Evolutionary conservation across 331 rosid species (phyloP).

Genomic region (Erythrophleum ivorense): DNA sequence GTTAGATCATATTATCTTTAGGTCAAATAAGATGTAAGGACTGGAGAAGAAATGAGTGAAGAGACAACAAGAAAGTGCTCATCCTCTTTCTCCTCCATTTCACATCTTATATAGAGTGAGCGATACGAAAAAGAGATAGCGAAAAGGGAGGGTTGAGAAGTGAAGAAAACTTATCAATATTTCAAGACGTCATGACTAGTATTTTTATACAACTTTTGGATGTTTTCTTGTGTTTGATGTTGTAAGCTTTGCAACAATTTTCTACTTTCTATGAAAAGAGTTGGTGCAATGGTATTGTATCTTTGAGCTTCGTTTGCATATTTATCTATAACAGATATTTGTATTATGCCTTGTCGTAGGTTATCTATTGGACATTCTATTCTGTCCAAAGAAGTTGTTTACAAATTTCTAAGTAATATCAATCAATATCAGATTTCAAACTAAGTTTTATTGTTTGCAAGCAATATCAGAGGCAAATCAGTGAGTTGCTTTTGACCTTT

Average conservation of each 20-base stretch:
- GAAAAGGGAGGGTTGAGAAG: constrained; percentile 41
- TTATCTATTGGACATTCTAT: not conserved
- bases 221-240: constrained; percentile 1
- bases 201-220: constrained; percentile 43
- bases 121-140: constrained; percentile 55
- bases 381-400: not conserved
- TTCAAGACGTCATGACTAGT: constrained; percentile 57
- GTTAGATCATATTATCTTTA: constrained; percentile 54
- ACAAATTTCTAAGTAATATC: not conserved
- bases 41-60: constrained; percentile 91
- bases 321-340: not conserved
- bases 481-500: not conserved
- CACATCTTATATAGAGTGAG: constrained; percentile 62
- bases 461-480: not conserved
- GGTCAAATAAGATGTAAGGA: constrained; percentile 66
- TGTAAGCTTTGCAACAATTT: constrained; percentile 35
- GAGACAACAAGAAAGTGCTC: constrained; percentile 91
- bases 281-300: not conserved
- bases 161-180: constrained; percentile 59
- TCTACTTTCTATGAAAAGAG: not conserved
- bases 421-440: not conserved
- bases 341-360: not conserved
- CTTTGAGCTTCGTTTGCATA: not conserved
- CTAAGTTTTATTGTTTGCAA: not conserved
- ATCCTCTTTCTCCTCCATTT: constrained; percentile 94